Conservation (phyloP, 768 basidiomycete species). For the Pleurotus cornucopiae region DNA sequence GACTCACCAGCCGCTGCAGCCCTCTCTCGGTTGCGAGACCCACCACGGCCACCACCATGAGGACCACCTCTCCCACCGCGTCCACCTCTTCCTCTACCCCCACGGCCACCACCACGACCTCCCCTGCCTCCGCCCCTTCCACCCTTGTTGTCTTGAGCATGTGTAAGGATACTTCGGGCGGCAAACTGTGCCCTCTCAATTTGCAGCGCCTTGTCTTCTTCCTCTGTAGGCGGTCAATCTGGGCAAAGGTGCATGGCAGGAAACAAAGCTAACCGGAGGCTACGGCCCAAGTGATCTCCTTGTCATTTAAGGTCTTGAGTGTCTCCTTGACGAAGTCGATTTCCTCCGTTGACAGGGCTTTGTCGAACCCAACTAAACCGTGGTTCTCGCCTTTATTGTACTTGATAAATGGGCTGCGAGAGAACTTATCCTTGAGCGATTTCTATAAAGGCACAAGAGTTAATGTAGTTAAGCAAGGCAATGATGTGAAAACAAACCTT, state of each 20-base stretch:
- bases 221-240: constrained; percentile 38
- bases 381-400: constrained; percentile 39
- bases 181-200: constrained; percentile 70
- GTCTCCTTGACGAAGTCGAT: constrained; percentile 64
- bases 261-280: constrained; percentile 46
- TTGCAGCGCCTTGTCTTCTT: constrained; percentile 68
- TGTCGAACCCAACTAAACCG: constrained; percentile 61
- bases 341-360: constrained; percentile 67
- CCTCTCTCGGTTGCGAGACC: constrained; percentile 33
- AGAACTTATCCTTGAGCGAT: constrained; percentile 47
- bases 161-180: constrained; percentile 35
- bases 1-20: constrained; percentile 14
- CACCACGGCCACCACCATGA: constrained; percentile 40
- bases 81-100: constrained; percentile 41
- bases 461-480: not conserved
- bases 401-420: constrained; percentile 49
- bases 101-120: constrained; percentile 43
- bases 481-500: constrained; percentile 31
- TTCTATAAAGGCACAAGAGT: constrained; percentile 22
- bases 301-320: constrained; percentile 59
- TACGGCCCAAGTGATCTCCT: constrained; percentile 60
- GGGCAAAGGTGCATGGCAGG: not conserved
- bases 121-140: constrained; percentile 29
- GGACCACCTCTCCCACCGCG: constrained; percentile 32
- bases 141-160: not conserved